A percentile compares a stretch with the other conserved stretches of the same genome.
These are phyloP conservation scores for Diplodia scrobiculata DNA, from an alignment of 2,329 filamentous ascomycete species.

Conservation along the genomic window DNA sequence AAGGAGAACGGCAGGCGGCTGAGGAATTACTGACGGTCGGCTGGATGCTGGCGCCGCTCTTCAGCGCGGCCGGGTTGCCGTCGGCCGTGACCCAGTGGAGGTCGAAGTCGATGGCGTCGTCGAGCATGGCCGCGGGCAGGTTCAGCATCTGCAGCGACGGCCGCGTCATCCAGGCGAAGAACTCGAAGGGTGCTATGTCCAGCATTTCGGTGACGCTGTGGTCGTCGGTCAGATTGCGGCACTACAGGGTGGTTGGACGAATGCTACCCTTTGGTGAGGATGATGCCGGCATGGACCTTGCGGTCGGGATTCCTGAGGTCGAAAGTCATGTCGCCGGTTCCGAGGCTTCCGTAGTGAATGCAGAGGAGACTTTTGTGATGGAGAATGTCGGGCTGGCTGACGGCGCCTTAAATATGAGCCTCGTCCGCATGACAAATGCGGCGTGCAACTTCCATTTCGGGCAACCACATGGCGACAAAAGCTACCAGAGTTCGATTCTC, in stretches of 20 bases:
- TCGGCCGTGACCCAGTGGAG: slow-evolving; percentile 41
- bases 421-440: not conserved
- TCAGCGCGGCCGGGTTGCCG: slow-evolving; percentile 32
- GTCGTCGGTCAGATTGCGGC: not conserved
- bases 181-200: slow-evolving; percentile 40
- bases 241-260: not conserved
- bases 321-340: not conserved
- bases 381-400: not conserved
- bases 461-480: not conserved
- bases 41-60: slow-evolving; percentile 31
- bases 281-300: slow-evolving; percentile 33
- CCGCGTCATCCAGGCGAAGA: slow-evolving; percentile 35
- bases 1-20: no score
- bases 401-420: not conserved
- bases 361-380: not conserved
- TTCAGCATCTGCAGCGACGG: slow-evolving; percentile 32
- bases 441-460: not conserved
- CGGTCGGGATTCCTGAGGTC: slow-evolving; percentile 32
- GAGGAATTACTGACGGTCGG: slow-evolving; percentile 31
- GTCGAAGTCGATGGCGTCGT: slow-evolving; percentile 36
- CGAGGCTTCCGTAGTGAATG: not conserved
- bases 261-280: slow-evolving; percentile 32
- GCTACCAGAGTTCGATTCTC: not conserved
- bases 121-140: slow-evolving; percentile 30
- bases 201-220: slow-evolving; percentile 36